These are phyloP conservation scores for Cladophialophora psammophila DNA, from an alignment of 2,329 filamentous ascomycete genomes.

Conservation along the genomic window DNA sequence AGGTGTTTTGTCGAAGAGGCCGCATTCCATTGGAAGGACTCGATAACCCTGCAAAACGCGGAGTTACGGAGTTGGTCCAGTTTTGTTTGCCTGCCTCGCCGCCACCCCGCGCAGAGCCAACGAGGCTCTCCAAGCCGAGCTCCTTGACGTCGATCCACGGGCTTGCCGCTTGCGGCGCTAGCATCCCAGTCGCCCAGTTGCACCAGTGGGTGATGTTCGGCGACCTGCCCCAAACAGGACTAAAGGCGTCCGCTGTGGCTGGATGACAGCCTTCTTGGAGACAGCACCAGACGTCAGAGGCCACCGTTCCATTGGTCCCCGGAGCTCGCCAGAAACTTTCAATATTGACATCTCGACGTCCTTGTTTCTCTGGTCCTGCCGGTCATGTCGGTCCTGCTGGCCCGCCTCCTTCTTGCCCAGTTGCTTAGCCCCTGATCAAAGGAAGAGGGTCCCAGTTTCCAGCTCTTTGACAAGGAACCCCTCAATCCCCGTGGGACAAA, in stretches of 20 bases:
- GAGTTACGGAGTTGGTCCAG: slow-evolving; percentile 20
- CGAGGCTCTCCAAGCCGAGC: slow-evolving; percentile 19
- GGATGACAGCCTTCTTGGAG: slow-evolving; percentile 13
- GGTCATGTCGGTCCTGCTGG: neutral
- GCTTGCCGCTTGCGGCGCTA: slow-evolving; percentile 1
- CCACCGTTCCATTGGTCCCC: slow-evolving; percentile 1
- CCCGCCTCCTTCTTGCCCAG: slow-evolving; percentile 7
- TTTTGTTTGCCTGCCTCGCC: slow-evolving; percentile 4
- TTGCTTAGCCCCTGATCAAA: slow-evolving; percentile 12
- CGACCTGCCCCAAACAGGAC: slow-evolving; percentile 16
- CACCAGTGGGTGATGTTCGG: slow-evolving; percentile 19
- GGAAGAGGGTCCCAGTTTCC: neutral
- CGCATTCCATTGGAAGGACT: slow-evolving; percentile 11
- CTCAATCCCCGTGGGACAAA: slow-evolving; percentile 23
- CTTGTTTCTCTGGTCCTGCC: neutral
- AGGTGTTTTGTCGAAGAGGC: slow-evolving; percentile 3
- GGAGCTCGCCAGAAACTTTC: neutral
- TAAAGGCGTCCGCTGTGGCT: slow-evolving; percentile 7
- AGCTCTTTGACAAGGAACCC: slow-evolving; percentile 8
- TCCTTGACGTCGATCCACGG: neutral
- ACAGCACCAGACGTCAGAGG: slow-evolving; percentile 1
- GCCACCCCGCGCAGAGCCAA: slow-evolving; percentile 16
- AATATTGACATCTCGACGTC: slow-evolving; percentile 8
- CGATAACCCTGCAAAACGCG: slow-evolving; percentile 20
- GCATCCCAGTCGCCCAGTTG: neutral